Percentiles rank a stretch among this genome's conserved stretches.
Conservation (phyloP, 2,329 filamentous ascomycete genomes). For the Coniochaeta ligniaria region DNA sequence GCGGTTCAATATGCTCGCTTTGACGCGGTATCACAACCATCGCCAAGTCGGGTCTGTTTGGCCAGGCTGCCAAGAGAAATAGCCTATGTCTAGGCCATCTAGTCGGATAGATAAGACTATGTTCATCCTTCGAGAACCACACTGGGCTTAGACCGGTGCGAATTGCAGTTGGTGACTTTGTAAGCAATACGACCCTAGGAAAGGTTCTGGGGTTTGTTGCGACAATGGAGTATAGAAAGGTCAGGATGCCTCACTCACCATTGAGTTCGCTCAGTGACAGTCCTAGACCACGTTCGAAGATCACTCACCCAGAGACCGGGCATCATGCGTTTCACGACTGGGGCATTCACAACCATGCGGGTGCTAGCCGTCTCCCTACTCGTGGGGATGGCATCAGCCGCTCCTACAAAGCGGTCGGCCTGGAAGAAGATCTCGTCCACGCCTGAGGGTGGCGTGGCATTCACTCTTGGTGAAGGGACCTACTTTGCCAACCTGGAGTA, state of each 20-base stretch:
- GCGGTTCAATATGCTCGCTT: neutral
- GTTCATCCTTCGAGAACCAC: neutral
- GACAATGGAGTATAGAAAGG: neutral
- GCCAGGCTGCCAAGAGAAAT: neutral
- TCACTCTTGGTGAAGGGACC: constrained; percentile 25
- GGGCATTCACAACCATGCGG: neutral
- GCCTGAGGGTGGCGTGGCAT: constrained; percentile 21
- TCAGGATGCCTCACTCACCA: neutral
- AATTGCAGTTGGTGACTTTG: neutral
- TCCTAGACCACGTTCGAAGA: neutral
- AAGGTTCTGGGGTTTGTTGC: neutral
- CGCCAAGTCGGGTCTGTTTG: neutral
- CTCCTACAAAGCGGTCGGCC: constrained; percentile 7
- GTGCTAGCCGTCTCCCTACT: neutral
- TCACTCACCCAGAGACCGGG: neutral
- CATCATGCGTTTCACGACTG: neutral
- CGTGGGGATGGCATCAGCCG: neutral
- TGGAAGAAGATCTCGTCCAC: constrained; percentile 12
- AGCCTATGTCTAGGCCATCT: neutral
- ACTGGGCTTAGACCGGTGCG: neutral
- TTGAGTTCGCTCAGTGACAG: neutral
- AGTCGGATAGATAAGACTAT: neutral
- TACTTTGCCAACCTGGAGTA: constrained; percentile 26
- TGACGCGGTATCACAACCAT: neutral
- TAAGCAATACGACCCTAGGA: neutral